Conservation (phyloP, 2,329 filamentous ascomycete species). For the Lasiodiplodia sp. region DNA sequence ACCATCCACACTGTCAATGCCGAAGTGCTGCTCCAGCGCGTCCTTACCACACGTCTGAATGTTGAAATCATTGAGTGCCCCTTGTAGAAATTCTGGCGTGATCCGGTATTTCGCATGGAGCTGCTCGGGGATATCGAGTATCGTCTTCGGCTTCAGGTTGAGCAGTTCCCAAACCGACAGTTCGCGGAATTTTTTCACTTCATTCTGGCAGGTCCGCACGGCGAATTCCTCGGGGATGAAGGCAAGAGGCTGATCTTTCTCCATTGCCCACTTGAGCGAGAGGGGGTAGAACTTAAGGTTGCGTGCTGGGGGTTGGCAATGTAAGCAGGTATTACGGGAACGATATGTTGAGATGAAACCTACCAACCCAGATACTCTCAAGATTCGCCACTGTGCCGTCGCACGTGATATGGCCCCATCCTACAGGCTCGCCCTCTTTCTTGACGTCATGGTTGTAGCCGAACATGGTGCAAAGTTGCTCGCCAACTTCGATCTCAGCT, state of each 20-base stretch:
- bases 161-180: conserved; percentile 55
- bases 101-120: conserved; percentile 51
- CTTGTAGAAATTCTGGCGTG: conserved; percentile 47
- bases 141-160: conserved; percentile 50
- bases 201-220: conserved; percentile 40
- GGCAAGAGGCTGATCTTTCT: conserved; percentile 34
- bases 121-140: conserved; percentile 51
- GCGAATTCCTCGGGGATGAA: conserved; percentile 43
- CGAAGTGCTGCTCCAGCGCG: conserved; percentile 45
- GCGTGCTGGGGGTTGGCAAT: conserved; percentile 38
- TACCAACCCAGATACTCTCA: conserved; percentile 54
- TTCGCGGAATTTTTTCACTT: conserved; percentile 46
- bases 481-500: conserved; percentile 54
- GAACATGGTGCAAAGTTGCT: conserved; percentile 56
- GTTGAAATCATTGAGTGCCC: conserved; percentile 41
- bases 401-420: conserved; percentile 57
- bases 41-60: conserved; percentile 54
- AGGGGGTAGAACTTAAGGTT: conserved; percentile 59
- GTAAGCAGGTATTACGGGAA: too few relatives aligned
- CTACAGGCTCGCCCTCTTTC: conserved; percentile 34
- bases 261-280: conserved; percentile 45
- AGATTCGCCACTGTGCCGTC: conserved; percentile 58
- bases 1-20: conserved; percentile 34
- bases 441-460: conserved; percentile 49
- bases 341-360: too few relatives aligned